Base-by-base conservation (phyloP, 768 basidiomycete genomes). In the Gloeophyllum trabeum region DNA sequence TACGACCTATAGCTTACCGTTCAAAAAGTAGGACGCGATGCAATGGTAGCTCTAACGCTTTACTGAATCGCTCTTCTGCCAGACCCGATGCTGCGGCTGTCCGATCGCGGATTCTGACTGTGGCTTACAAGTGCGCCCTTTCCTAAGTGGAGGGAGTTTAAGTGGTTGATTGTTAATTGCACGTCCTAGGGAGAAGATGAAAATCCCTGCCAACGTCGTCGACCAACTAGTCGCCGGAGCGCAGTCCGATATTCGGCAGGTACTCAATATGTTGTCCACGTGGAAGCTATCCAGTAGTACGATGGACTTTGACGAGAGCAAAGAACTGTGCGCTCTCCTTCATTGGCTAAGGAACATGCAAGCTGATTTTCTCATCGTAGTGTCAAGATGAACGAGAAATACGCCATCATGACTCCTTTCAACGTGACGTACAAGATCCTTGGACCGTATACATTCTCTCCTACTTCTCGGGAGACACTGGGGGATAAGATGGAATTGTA, bases 211-310 rank as follows among this genome's bases (percentile, higher is more conserved):
- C 0, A 88, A 88, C 44, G 94, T 93, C 32, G 61, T 98, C 24
- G 96, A 99, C 54, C 88, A 96, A 57, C 81, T 99, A 24, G 76
- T 98, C 43, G 60, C 65, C 2, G 87, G 94, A 4, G 73, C 91
- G 2, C 88, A 96, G 51, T 94, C 93, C 2, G 96, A 99, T 60
- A 94, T 99, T 44, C 85, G 96, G 3, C 94, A 94, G 57, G 89
- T 98, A 16, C 63, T 99, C 46, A 98, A 97, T 58, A 97, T 99
- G 91, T 67, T 99, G 10, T 94, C 96, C 4, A 98, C 94, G 0
- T 98, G 91, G 88, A 91, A 82, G 53, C 61, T 97, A n/a, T 84
- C 83, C 6, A 81, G 67, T 47, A 59, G 70, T 43, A 69, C 75
- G 2, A 89, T 99, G 82, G 72, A 80, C 50, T 98, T 89, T 56